Conservation (phyloP, 257 asterid genomes). For the Nicotiana paniculata region DNA sequence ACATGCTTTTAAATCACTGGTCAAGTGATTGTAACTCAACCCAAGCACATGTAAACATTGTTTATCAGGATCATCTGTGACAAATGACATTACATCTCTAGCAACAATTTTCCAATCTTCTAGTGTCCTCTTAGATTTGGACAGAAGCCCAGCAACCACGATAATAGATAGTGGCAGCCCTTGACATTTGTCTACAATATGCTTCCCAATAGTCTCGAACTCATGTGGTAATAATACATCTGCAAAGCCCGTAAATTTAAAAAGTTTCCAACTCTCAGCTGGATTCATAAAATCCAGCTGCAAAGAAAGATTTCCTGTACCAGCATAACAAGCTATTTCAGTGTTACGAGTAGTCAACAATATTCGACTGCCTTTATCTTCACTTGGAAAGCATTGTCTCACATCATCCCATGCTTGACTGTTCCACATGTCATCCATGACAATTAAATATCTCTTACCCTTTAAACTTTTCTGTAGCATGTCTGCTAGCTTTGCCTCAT, state of each 20-base stretch:
- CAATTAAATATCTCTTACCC: constrained; percentile 7
- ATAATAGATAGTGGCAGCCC: too few relatives aligned
- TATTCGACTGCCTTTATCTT: constrained; percentile 4
- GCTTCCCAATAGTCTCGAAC: neutral
- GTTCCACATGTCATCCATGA: constrained; percentile 12
- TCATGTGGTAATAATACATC: neutral
- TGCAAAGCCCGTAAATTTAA: neutral
- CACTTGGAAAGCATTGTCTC: neutral
- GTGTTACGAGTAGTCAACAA: neutral
- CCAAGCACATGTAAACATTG: too few relatives aligned
- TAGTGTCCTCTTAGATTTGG: neutral
- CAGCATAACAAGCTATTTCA: neutral
- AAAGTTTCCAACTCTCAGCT: constrained; percentile 9
- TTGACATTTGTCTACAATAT: neutral
- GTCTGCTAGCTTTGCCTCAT: neutral
- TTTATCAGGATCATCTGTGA: too few relatives aligned
- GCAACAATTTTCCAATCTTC: neutral
- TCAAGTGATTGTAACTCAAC: neutral
- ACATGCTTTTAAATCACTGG: neutral
- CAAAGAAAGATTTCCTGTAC: neutral
- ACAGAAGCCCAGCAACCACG: too few relatives aligned
- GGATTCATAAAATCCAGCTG: neutral
- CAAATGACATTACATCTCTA: neutral
- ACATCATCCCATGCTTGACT: constrained; percentile 5
- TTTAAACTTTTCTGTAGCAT: neutral